Percentiles rank a stretch among this genome's conserved stretches.
phyloP scores from a whole-genome alignment of 805 yeast genomes.

The Pichia kluyveri region DNA sequence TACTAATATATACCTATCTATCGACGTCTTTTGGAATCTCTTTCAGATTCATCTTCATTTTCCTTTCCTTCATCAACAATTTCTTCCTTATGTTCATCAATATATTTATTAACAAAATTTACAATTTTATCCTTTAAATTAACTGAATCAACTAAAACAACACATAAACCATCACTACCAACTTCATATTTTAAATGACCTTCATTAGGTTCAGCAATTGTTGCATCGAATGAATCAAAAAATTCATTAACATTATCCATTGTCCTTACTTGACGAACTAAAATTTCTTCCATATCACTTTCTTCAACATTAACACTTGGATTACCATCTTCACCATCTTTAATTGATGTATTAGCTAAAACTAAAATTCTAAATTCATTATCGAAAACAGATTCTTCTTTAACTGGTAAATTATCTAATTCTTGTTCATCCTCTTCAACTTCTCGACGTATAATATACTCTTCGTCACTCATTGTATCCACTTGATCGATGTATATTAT shows the following conservation, averaged over 20 bases:
- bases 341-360: constrained; percentile 3
- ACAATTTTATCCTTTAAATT: constrained; percentile 31
- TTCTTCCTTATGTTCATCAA: constrained; percentile 3
- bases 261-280: constrained; percentile 25
- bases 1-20: no score
- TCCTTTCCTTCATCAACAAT: neutral
- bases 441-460: constrained; percentile 9
- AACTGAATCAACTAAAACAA: constrained; percentile 39
- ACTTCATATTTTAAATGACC: constrained; percentile 49
- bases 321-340: neutral
- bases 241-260: constrained; percentile 41
- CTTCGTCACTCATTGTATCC: constrained; percentile 11
- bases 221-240: constrained; percentile 43
- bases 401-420: neutral
- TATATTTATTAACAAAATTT: constrained; percentile 32
- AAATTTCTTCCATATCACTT: constrained; percentile 38
- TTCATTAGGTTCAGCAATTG: constrained; percentile 46
- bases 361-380: constrained; percentile 11
- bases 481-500: neutral
- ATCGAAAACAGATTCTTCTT: constrained; percentile 2
- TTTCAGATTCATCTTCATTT: constrained; percentile 8
- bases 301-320: constrained; percentile 25
- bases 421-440: constrained; percentile 6
- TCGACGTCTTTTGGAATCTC: constrained; percentile 8
- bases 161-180: constrained; percentile 52